Conservation (phyloP, 2,329 filamentous ascomycete species). For the Ophiosphaerella herpotricha region DNA sequence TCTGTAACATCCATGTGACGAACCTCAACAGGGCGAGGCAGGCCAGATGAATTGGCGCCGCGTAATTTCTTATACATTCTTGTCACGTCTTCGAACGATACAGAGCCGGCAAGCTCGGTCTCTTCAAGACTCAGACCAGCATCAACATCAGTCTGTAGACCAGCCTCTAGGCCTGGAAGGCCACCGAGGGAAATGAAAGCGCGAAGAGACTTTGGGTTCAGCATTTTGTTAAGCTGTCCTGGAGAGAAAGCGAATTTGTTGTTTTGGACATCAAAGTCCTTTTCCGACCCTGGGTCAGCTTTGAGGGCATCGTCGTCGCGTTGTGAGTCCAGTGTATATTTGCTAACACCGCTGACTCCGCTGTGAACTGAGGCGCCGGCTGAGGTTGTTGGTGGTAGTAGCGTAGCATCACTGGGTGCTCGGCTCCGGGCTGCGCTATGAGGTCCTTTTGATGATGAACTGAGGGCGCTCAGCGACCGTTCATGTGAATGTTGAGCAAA, state of each 20-base stretch:
- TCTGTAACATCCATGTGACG: constrained; percentile 14
- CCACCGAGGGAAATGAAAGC: constrained; percentile 78
- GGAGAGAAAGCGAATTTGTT: constrained; percentile 85
- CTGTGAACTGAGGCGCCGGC: constrained; percentile 24
- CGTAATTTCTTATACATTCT: constrained; percentile 16
- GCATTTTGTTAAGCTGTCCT: constrained; percentile 77
- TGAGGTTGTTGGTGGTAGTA: constrained; percentile 24
- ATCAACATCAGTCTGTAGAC: constrained; percentile 66
- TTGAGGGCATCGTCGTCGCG: constrained; percentile 29
- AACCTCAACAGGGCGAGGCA: constrained; percentile 17
- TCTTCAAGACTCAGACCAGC: constrained; percentile 75
- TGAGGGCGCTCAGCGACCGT: constrained; percentile 19
- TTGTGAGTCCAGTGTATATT: constrained; percentile 27
- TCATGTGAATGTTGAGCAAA: constrained; percentile 20
- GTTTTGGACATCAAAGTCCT: constrained; percentile 70
- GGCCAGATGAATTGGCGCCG: constrained; percentile 1
- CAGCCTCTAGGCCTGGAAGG: constrained; percentile 71
- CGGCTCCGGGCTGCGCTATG: constrained; percentile 18
- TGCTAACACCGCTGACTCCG: constrained; percentile 18
- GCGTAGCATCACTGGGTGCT: constrained; percentile 28
- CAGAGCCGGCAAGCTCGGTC: constrained; percentile 60
- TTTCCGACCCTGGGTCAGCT: constrained; percentile 32
- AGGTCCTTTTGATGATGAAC: constrained; percentile 17
- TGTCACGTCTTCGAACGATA: constrained; percentile 69
- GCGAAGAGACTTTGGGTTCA: constrained; percentile 77